A percentile compares a stretch with the other conserved stretches of the same genome.
Evolutionary conservation across 2,329 filamentous ascomycete genomes (phyloP).

Genomic region (Emmonsia crescens): DNA sequence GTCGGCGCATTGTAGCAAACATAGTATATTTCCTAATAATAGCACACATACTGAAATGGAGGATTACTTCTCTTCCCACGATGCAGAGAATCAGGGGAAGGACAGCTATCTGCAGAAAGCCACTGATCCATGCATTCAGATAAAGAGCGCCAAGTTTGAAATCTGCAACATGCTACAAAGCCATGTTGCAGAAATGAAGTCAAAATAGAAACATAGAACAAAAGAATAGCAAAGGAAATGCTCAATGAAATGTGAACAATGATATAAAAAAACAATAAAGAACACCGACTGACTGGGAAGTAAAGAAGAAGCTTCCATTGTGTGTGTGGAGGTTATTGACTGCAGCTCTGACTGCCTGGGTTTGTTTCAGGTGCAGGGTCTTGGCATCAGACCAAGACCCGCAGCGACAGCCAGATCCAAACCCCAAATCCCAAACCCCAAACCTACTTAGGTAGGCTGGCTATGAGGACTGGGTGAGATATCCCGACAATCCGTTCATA

Average conservation of each 20-base stretch:
- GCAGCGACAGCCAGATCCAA: not conserved
- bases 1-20: not conserved
- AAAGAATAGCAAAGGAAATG: not conserved
- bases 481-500: not conserved
- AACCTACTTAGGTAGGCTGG: not conserved
- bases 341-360: not conserved
- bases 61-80: not conserved
- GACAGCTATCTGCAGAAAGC: not conserved
- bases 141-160: not conserved
- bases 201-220: slow-evolving; percentile 2
- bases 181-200: slow-evolving; percentile 1
- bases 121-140: not conserved
- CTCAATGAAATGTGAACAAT: not conserved
- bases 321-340: not conserved
- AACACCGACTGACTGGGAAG: not conserved
- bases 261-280: not conserved
- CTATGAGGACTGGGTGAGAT: not conserved
- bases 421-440: not conserved
- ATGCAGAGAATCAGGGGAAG: not conserved
- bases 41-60: not conserved
- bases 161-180: not conserved
- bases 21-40: not conserved
- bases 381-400: not conserved
- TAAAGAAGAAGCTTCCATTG: not conserved
- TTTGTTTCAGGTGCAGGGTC: not conserved